Conservation (phyloP, 2,329 filamentous ascomycete species). For the Fusarium sp. region DNA sequence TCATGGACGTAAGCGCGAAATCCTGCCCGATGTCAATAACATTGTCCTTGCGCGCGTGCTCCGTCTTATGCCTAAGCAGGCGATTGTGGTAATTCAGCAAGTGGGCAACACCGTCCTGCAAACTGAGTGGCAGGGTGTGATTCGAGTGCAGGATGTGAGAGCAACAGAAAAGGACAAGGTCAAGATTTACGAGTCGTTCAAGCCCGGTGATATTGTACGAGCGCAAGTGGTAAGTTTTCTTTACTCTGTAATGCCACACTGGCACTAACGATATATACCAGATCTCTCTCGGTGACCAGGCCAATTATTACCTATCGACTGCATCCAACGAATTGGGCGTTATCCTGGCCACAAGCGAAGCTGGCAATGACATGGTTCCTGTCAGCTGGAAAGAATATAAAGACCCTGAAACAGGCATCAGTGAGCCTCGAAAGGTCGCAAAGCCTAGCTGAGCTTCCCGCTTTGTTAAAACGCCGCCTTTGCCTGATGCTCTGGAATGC, state of each 20-base stretch:
- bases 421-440: constrained; percentile 90
- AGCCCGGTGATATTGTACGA: constrained; percentile 90
- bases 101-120: constrained; percentile 78
- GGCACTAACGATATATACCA: constrained; percentile 46
- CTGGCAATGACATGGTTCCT: constrained; percentile 90
- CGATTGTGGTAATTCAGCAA: constrained; percentile 85
- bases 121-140: constrained; percentile 86
- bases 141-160: constrained; percentile 89
- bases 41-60: constrained; percentile 87
- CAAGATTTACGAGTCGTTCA: constrained; percentile 88
- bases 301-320: constrained; percentile 94
- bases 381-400: constrained; percentile 95
- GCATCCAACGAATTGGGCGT: constrained; percentile 92
- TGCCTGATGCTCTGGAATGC: constrained; percentile 34
- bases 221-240: constrained; percentile 75
- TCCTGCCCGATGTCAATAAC: constrained; percentile 84
- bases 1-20: constrained; percentile 68
- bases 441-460: constrained; percentile 77
- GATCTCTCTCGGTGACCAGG: constrained; percentile 93
- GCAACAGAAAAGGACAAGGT: constrained; percentile 97
- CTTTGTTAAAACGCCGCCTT: constrained; percentile 14
- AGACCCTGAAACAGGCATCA: constrained; percentile 80
- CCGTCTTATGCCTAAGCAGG: constrained; percentile 85
- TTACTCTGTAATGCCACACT: background rate
- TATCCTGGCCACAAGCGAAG: constrained; percentile 90